Evolutionary conservation across 768 basidiomycete species (phyloP).

Genomic region (Lyophyllum shimeji): DNA sequence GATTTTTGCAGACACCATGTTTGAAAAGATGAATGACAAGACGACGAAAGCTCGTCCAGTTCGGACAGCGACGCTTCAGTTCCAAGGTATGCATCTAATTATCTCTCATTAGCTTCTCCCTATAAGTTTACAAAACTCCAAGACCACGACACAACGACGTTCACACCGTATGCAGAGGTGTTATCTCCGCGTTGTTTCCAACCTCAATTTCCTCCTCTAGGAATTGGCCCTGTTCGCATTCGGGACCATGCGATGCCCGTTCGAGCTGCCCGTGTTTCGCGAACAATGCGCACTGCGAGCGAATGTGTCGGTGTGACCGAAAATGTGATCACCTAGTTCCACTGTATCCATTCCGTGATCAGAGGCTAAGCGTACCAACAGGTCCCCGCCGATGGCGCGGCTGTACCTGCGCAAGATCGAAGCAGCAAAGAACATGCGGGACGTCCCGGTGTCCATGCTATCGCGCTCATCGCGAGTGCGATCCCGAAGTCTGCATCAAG

Average conservation of each 20-base stretch:
- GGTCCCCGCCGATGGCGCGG: conserved; percentile 58
- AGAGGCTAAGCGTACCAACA: conserved; percentile 20
- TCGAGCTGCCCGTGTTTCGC: conserved; percentile 48
- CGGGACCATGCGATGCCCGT: conserved; percentile 49
- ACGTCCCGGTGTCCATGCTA: conserved; percentile 53
- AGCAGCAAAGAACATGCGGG: conserved; percentile 27
- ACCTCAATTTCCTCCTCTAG: conserved; percentile 27
- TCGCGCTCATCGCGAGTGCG: conserved; percentile 56
- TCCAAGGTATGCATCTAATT: conserved; percentile 9
- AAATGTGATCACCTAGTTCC: conserved; percentile 44
- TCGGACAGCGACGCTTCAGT: conserved; percentile 5
- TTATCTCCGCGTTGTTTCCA: background rate
- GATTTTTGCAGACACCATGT: conserved; percentile 16
- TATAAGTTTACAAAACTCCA: background rate
- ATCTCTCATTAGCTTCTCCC: background rate
- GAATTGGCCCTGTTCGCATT: conserved; percentile 52
- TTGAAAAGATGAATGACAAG: conserved; percentile 5
- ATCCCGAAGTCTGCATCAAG: conserved; percentile 58
- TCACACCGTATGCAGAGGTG: conserved; percentile 26
- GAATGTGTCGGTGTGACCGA: conserved; percentile 50
- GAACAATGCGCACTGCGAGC: conserved; percentile 53
- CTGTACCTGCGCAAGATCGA: conserved; percentile 45
- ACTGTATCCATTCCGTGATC: background rate
- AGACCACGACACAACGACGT: conserved; percentile 18
- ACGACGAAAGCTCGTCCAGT: conserved; percentile 2